Evolutionary conservation across 2,329 filamentous ascomycete species (phyloP).

Genomic region (Plenodomus lindquistii): DNA sequence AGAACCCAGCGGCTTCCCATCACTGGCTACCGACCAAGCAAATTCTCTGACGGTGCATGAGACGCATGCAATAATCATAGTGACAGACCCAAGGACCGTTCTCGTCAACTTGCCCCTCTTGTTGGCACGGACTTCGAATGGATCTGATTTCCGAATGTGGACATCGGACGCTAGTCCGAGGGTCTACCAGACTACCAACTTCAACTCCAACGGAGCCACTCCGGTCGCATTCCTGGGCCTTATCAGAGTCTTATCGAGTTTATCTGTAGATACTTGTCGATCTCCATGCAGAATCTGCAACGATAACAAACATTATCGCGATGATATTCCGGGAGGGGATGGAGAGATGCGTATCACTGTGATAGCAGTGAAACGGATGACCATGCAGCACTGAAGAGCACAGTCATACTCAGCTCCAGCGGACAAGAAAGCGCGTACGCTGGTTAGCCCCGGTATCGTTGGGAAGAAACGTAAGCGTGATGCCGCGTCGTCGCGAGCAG

Average conservation of each 20-base stretch:
- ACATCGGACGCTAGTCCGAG: conserved; percentile 26
- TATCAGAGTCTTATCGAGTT: conserved; percentile 19
- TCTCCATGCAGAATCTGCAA: not conserved
- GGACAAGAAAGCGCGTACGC: not conserved
- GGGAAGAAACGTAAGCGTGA: not conserved
- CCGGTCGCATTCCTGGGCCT: conserved; percentile 12
- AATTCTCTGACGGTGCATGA: conserved; percentile 15
- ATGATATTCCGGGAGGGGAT: not conserved
- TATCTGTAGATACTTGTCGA: conserved; percentile 7
- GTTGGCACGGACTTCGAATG: conserved; percentile 31
- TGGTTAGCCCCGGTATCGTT: not conserved
- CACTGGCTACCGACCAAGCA: conserved; percentile 12
- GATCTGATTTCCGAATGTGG: conserved; percentile 36
- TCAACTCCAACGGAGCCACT: conserved; percentile 13
- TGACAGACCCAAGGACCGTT: conserved; percentile 25
- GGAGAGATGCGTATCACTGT: not conserved
- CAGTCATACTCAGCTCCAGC: not conserved
- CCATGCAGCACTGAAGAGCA: not conserved
- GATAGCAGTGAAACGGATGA: not conserved
- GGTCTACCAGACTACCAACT: conserved; percentile 21
- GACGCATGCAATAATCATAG: conserved; percentile 21
- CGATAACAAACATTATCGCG: conserved; percentile 9
- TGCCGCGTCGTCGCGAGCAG: no score
- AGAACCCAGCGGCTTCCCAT: conserved; percentile 6
- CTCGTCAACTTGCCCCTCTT: conserved; percentile 29